A percentile compares a stretch with the other conserved stretches of the same genome.
Evolutionary conservation across 768 basidiomycete species (phyloP).

Genomic region (Austroboletus festivus): DNA sequence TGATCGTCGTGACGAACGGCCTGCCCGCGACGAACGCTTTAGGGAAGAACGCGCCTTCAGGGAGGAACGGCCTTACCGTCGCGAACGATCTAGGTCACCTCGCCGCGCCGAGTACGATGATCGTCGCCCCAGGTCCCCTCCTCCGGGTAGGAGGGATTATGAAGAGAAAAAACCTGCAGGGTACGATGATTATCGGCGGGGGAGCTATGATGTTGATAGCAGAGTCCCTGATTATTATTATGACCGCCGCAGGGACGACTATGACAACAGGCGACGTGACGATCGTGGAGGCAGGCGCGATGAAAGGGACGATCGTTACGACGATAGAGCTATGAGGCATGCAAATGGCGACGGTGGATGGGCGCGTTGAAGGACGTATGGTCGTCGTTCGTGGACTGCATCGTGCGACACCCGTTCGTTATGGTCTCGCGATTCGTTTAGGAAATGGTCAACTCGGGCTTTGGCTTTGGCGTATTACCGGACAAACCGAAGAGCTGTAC

Average conservation of each 20-base stretch:
- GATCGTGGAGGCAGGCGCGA: slow-evolving; percentile 75
- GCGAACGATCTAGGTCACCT: slow-evolving; percentile 82
- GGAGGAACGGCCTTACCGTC: slow-evolving; percentile 53
- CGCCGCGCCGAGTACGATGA: slow-evolving; percentile 71
- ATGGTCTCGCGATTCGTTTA: slow-evolving; percentile 45
- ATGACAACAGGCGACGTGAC: slow-evolving; percentile 54
- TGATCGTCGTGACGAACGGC: slow-evolving; percentile 61
- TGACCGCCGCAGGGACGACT: slow-evolving; percentile 84
- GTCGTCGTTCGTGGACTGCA: slow-evolving; percentile 35
- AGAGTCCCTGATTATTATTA: slow-evolving; percentile 82
- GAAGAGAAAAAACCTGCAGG: slow-evolving; percentile 88
- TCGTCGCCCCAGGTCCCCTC: slow-evolving; percentile 78
- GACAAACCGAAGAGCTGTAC: slow-evolving; percentile 36
- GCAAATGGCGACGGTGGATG: slow-evolving; percentile 77
- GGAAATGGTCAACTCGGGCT: slow-evolving; percentile 44
- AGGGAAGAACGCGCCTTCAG: slow-evolving; percentile 57
- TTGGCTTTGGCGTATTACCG: slow-evolving; percentile 38
- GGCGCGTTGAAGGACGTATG: slow-evolving; percentile 58
- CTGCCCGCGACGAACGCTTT: slow-evolving; percentile 52
- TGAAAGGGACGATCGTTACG: slow-evolving; percentile 78
- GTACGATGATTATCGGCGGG: slow-evolving; percentile 88
- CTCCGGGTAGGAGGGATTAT: slow-evolving; percentile 70
- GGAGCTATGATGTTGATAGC: slow-evolving; percentile 75
- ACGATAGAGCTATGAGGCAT: slow-evolving; percentile 70
- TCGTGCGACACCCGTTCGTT: slow-evolving; percentile 29